Base-by-base conservation (phyloP, 495 filamentous ascomycete species). In the Tuber umbilicatum region DNA sequence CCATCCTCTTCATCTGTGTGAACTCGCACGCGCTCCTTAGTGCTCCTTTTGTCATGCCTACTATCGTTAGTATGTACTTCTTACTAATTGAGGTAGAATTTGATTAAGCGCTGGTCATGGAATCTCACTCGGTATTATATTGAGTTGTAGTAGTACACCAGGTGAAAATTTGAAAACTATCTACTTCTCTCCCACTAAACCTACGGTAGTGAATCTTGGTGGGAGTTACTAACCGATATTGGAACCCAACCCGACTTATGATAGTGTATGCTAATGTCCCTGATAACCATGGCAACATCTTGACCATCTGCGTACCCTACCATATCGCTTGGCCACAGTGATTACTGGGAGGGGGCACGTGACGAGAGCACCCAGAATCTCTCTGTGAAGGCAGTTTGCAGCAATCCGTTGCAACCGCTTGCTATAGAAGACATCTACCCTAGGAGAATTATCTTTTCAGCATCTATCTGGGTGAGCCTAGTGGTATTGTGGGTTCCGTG, bases 1-100 rank as follows among this genome's bases (percentile, higher is more conserved):
- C 93, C 76, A 93, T 89, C 16, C 92, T 88, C n/a, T 85, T 83
- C n/a, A 91, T 78, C 4, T 93, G 93, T 41, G 93, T 93, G 45
- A 78, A 81, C 74, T 85, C 81, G 5, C 81, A 69, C 10, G 72
- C 73, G 21, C 41, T 17, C 9, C 70, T 55, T 35, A 69, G 55
- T 17, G 76, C 76, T 35, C 40, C 72, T 37, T 73, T 47, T 3
- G 71, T 70, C 80, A 81, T 81, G 67, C 40, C 76, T 78, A 23
- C 35, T 35, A 14, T 21, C 0, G 68, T 78, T 67, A 76, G 45
- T 70, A 70, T n/a, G 21, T 35, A 17, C n/a, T 60, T 27, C n/a
- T 41, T 31, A 21, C n/a, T n/a, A n/a, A n/a, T n/a, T n/a, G n/a
- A n/a, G n/a, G n/a, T n/a, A n/a, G n/a, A n/a, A n/a, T n/a, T n/a